phyloP scores from a whole-genome alignment of 2,329 filamentous ascomycete species.

The Mycogone perniciosa region DNA sequence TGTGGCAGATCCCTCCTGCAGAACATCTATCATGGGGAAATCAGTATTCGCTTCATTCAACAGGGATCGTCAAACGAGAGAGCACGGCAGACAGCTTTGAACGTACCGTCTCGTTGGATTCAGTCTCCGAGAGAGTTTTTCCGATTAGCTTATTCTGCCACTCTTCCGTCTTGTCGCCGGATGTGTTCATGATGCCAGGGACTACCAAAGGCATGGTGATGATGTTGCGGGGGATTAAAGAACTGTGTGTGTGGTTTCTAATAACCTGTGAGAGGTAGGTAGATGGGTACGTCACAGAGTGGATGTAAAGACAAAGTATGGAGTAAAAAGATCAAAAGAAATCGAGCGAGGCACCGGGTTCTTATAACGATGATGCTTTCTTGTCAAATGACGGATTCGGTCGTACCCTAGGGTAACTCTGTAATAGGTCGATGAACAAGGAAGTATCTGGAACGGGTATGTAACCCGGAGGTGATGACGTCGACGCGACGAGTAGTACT shows the following conservation, averaged over 20 bases:
- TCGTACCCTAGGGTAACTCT: no score
- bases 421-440: neutral
- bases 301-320: neutral
- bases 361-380: constrained; percentile 2
- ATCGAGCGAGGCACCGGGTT: neutral
- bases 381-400: neutral
- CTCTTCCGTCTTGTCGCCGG: constrained; percentile 43
- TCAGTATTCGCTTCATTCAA: neutral
- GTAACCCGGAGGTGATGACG: neutral
- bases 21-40: constrained; percentile 41
- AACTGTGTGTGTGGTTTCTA: neutral
- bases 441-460: neutral
- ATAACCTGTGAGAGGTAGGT: neutral
- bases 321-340: neutral
- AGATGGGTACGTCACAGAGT: neutral
- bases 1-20: constrained; percentile 54
- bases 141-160: constrained; percentile 59
- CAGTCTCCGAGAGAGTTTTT: constrained; percentile 51
- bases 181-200: constrained; percentile 47
- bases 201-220: constrained; percentile 59
- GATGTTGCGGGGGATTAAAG: neutral
- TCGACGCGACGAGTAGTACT: neutral
- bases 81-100: neutral
- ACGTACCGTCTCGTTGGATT: constrained; percentile 47
- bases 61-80: neutral